Evolutionary conservation across 148 eudicot genomes (phyloP).

Genomic region (Vaccinium corymbosum): DNA sequence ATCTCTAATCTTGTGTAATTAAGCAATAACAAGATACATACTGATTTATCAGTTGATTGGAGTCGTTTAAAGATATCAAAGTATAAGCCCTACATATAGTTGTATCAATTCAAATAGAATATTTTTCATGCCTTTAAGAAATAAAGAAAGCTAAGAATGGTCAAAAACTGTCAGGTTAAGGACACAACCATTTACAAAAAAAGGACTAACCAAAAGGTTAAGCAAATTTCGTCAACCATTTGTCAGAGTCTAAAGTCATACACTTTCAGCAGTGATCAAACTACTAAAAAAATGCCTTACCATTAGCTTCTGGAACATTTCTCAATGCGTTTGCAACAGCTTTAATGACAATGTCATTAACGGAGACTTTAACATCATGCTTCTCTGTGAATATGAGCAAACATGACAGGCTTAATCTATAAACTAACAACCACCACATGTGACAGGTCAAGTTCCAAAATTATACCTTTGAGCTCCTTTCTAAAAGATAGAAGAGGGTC

Average conservation of each 20-base stretch:
- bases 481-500: constrained; percentile 85
- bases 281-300: constrained; percentile 36
- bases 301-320: constrained; percentile 90
- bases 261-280: not conserved
- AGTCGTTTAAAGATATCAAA: not conserved
- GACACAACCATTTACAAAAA: not conserved
- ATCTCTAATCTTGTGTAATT: not conserved
- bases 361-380: constrained; percentile 87
- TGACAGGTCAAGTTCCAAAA: constrained; percentile 10
- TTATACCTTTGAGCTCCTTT: constrained; percentile 82
- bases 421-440: not conserved
- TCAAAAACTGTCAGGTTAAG: not conserved
- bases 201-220: not conserved
- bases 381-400: constrained; percentile 46
- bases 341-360: constrained; percentile 94
- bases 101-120: not conserved
- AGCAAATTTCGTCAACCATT: not conserved
- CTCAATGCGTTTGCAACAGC: constrained; percentile 91
- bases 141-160: not conserved
- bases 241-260: not conserved
- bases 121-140: not conserved
- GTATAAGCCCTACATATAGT: not conserved
- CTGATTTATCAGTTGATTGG: not conserved
- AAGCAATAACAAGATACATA: not conserved
- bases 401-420: constrained; percentile 8